Base-by-base conservation (phyloP, 2,329 filamentous ascomycete species). In the Aspergillus ochraceus region DNA sequence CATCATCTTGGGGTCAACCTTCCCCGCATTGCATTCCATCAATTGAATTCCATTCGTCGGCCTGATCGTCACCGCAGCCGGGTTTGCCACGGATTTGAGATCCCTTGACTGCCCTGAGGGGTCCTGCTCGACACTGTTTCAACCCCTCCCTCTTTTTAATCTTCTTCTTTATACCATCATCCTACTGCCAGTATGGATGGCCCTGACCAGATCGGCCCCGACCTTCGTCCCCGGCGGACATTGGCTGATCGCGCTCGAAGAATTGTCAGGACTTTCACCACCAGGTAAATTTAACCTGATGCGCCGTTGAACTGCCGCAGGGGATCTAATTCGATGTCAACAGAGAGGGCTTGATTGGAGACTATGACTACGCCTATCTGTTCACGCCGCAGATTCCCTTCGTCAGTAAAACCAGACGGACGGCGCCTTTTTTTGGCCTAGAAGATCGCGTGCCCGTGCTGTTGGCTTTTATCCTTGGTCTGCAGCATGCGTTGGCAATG, bases 341-440 rank as follows among this genome's bases (percentile, higher is more conserved):
- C 50, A 87, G 81, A 62, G 84, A 92, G 1, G 93, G 93, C 12
- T 83, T 97, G 26, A 76, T 97, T 58, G 93, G 93, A 63, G 83
- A 87, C 68, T 97, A 97, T 76, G 90, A 97, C 82, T 97, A 97
- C 83, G 90, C 75, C 39, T 95, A 92, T 70, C 87, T 97, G 46
- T 96, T 97, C 81, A 86, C 80, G 22, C 90, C 84, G 1, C 92
- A 90, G 66, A 77, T 97, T 22, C 93, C 93, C 0, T 97, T 97
- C 75, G 87, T 95, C 82, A 87, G 84, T 71, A 86, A 84, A 73
- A 69, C 78, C 9, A 79, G 79, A 17, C 77, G 80, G 59, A 79
- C 82, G n/a, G 84, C 86, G 2, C 88, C 88, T 0, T 90, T 90
- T 75, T 90, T 90, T 67, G 88, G 87, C 6, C 82, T 90, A 3